phyloP scores from a whole-genome alignment of 495 filamentous ascomycete genomes.

The Hypoxylon lienhwacheense region DNA sequence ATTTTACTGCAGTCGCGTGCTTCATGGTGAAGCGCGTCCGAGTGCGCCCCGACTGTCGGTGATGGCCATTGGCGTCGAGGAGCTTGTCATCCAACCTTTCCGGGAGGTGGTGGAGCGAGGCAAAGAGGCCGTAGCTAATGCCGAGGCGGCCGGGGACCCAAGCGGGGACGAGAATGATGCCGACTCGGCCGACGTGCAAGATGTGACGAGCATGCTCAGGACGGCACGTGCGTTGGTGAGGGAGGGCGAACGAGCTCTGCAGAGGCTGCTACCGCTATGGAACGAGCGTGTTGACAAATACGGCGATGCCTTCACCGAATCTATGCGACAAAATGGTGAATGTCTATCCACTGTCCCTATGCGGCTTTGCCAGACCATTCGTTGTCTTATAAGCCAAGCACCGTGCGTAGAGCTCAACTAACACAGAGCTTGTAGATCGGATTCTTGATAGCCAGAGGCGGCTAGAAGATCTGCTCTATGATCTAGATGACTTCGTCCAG shows the following conservation, averaged over 20 bases:
- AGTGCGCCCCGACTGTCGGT: constrained; percentile 23
- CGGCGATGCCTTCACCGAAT: constrained; percentile 40
- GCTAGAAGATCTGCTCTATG: constrained; percentile 45
- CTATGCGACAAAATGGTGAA: constrained; percentile 44
- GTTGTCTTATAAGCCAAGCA: not conserved
- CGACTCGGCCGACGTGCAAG: constrained; percentile 1
- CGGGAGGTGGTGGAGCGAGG: constrained; percentile 42
- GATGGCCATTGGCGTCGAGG: constrained; percentile 43
- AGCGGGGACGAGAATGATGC: constrained; percentile 18
- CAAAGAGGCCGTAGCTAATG: constrained; percentile 40
- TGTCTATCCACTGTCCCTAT: constrained; percentile 1
- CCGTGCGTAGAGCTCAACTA: not conserved
- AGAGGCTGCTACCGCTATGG: constrained; percentile 41
- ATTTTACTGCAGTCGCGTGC: not conserved
- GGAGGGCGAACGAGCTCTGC: constrained; percentile 43
- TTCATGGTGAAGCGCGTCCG: constrained; percentile 20
- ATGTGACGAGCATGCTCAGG: constrained; percentile 33
- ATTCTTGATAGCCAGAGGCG: constrained; percentile 39
- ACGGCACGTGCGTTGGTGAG: constrained; percentile 37
- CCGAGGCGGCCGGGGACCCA: constrained; percentile 22
- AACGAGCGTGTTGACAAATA: constrained; percentile 39
- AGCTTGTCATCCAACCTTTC: constrained; percentile 45
- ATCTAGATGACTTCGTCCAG: constrained; percentile 44
- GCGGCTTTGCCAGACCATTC: not conserved
- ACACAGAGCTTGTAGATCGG: constrained; percentile 22